Percentiles rank a stretch among this genome's conserved stretches.
phyloP scores from a whole-genome alignment of 2,329 filamentous ascomycete species.

The Penicillium vulpinum region DNA sequence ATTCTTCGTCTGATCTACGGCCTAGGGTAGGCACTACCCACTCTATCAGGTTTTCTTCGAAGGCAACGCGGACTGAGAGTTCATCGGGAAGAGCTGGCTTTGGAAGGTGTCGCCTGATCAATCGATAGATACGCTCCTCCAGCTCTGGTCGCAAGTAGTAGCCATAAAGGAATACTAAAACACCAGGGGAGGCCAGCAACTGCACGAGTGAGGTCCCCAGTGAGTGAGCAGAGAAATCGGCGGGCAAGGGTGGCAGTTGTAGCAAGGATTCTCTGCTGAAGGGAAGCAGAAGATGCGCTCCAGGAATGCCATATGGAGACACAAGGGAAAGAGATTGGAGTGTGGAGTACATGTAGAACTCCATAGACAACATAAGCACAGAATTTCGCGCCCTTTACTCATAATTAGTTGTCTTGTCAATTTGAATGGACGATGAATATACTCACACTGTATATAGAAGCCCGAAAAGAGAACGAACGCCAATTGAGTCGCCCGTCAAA shows the following conservation, averaged over 20 bases:
- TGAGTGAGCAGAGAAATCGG: conserved; percentile 28
- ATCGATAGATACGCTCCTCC: conserved; percentile 42
- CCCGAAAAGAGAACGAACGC: conserved; percentile 30
- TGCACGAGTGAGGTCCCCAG: conserved; percentile 28
- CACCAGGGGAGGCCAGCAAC: conserved; percentile 38
- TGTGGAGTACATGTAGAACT: conserved; percentile 46
- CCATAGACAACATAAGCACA: conserved; percentile 41
- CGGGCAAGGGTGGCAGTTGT: conserved; percentile 33
- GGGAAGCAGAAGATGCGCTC: conserved; percentile 36
- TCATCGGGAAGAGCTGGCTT: conserved; percentile 44
- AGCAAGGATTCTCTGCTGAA: conserved; percentile 39
- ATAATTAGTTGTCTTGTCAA: conserved; percentile 17
- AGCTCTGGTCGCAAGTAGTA: conserved; percentile 39
- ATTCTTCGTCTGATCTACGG: conserved; percentile 43
- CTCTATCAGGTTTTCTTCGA: conserved; percentile 46
- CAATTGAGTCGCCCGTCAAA: conserved; percentile 26
- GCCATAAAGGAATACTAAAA: conserved; percentile 38
- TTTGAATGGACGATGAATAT: background rate
- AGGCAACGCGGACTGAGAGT: conserved; percentile 43
- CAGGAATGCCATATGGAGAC: conserved; percentile 34
- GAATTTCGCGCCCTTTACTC: conserved; percentile 34
- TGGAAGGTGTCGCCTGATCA: conserved; percentile 44
- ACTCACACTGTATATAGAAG: conserved; percentile 34
- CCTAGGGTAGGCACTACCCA: conserved; percentile 45
- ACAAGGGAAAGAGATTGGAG: conserved; percentile 46